phyloP scores from a whole-genome alignment of 129 eudicot genomes.

The Arctium minus region DNA sequence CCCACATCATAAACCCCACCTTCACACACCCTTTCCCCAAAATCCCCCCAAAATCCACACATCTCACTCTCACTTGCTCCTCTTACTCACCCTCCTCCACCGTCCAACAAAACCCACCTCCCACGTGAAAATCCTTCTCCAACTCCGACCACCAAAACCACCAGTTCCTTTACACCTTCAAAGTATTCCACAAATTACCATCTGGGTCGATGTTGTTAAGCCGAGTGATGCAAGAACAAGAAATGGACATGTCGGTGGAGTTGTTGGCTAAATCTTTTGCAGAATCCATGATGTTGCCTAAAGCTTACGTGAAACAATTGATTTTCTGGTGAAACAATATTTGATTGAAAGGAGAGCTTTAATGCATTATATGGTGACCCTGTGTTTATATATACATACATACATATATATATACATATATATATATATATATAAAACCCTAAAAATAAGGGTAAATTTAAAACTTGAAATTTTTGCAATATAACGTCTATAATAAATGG shows the following conservation, averaged over 20 bases:
- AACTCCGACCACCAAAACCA: slow-evolving; percentile 63
- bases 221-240: slow-evolving; percentile 78
- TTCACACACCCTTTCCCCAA: slow-evolving; percentile 7
- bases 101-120: slow-evolving; percentile 47
- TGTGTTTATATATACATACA: too few species aligned
- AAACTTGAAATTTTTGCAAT: too few species aligned
- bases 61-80: slow-evolving; percentile 34
- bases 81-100: too few species aligned
- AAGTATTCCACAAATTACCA: slow-evolving; percentile 52
- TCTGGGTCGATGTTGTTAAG: slow-evolving; percentile 66
- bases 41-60: slow-evolving; percentile 35
- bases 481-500: too few species aligned
- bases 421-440: too few species aligned
- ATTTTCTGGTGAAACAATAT: slow-evolving; percentile 71
- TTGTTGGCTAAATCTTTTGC: slow-evolving; percentile 87
- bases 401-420: too few species aligned
- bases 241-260: slow-evolving; percentile 63
- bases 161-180: slow-evolving; percentile 44
- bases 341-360: slow-evolving; percentile 60
- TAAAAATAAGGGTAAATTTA: too few species aligned
- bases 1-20: slow-evolving; percentile 16
- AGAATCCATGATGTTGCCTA: slow-evolving; percentile 73
- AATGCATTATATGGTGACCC: slow-evolving; percentile 79
- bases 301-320: slow-evolving; percentile 59
- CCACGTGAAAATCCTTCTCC: slow-evolving; percentile 48